Evolutionary conservation across 163 green algal genomes (phyloP).

Genomic region (Chloroidium sp.): DNA sequence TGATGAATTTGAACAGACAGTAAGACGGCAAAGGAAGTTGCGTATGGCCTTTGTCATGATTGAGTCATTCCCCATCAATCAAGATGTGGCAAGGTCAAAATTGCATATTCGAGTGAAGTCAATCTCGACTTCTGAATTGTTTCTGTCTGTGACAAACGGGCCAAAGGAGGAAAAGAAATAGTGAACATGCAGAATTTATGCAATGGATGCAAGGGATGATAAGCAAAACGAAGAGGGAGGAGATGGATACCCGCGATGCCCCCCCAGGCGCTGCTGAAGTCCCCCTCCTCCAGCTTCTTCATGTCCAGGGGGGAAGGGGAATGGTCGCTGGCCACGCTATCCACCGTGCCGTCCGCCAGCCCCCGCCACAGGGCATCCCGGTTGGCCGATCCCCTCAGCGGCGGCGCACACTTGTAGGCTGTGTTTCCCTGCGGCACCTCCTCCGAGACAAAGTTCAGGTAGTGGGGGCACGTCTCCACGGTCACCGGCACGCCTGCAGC

Average conservation of each 20-base stretch:
- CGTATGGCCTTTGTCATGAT: too few relatives aligned
- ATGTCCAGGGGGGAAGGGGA: slow-evolving; percentile 66
- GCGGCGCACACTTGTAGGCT: slow-evolving; percentile 78
- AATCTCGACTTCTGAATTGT: too few relatives aligned
- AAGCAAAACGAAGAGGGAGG: neutral
- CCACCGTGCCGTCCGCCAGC: slow-evolving; percentile 55
- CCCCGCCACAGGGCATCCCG: slow-evolving; percentile 27
- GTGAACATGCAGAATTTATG: too few relatives aligned
- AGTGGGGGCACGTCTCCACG: slow-evolving; percentile 90
- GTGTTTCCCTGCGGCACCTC: slow-evolving; percentile 61
- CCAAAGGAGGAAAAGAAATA: too few relatives aligned
- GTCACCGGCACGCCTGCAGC: slow-evolving; percentile 56
- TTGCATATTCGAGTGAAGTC: too few relatives aligned
- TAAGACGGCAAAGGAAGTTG: too few relatives aligned
- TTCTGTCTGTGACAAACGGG: too few relatives aligned
- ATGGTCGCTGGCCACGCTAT: slow-evolving; percentile 77
- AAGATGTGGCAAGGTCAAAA: too few relatives aligned
- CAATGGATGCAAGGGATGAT: too few relatives aligned
- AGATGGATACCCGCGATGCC: slow-evolving; percentile 63
- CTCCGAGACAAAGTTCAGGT: slow-evolving; percentile 78
- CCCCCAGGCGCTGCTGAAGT: slow-evolving; percentile 90
- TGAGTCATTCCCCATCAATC: too few relatives aligned
- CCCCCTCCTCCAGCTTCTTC: slow-evolving; percentile 69
- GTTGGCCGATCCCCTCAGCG: slow-evolving; percentile 56
- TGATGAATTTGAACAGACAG: too few relatives aligned